These are phyloP conservation scores for Candida dubliniensis DNA, from an alignment of 1,139 yeast species.

Conservation along the genomic window DNA sequence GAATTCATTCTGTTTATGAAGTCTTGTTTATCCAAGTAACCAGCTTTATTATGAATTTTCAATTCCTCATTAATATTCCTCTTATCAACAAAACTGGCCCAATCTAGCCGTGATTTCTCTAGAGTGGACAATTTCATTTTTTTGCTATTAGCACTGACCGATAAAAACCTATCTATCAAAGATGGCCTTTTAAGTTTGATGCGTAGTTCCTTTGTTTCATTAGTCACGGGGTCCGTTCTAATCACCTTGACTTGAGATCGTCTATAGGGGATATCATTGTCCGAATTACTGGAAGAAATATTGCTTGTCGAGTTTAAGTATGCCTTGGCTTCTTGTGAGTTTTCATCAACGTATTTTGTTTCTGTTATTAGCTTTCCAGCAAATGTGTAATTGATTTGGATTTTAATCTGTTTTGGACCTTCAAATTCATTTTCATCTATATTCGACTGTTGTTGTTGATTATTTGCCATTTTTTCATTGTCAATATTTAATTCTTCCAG, in stretches of 20 bases:
- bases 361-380: constrained; percentile 85
- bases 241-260: constrained; percentile 38
- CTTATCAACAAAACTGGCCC: constrained; percentile 93
- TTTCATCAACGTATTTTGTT: constrained; percentile 69
- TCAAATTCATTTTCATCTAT: constrained; percentile 8
- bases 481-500: constrained; percentile 27
- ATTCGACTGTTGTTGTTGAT: constrained; percentile 18
- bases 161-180: constrained; percentile 60
- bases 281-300: constrained; percentile 19
- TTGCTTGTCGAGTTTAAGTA: constrained; percentile 58
- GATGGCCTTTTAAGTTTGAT: constrained; percentile 68
- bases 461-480: constrained; percentile 35
- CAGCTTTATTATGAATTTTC: constrained; percentile 72
- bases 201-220: constrained; percentile 32
- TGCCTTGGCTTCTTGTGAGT: constrained; percentile 86
- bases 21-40: constrained; percentile 88
- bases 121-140: constrained; percentile 77
- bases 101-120: constrained; percentile 89
- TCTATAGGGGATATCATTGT: constrained; percentile 9
- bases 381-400: constrained; percentile 77
- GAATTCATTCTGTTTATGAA: constrained; percentile 77
- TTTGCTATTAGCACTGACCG: constrained; percentile 33
- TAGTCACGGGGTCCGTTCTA: constrained; percentile 35
- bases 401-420: constrained; percentile 57
- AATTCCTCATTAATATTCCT: constrained; percentile 83